A percentile compares a stretch with the other conserved stretches of the same genome.
phyloP scores from a whole-genome alignment of 2,329 filamentous ascomycete genomes.

The Fusarium nanum region DNA sequence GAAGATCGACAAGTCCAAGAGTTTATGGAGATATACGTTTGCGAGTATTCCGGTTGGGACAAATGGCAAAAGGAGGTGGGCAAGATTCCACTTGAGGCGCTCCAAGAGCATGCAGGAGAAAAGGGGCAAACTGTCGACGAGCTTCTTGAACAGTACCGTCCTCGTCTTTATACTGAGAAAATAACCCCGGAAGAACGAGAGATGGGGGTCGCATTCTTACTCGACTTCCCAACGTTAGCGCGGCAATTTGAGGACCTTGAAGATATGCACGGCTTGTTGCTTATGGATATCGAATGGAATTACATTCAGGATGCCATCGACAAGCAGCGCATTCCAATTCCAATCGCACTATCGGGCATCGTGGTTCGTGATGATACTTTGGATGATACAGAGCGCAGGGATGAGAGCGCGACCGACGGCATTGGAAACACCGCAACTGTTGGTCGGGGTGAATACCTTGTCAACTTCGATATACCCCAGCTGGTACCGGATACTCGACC shows the following conservation, averaged over 20 bases:
- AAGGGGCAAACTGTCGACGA: conserved; percentile 14
- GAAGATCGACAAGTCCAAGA: conserved; percentile 33
- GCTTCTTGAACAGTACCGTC: conserved; percentile 36
- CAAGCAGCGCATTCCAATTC: conserved; percentile 14
- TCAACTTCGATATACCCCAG: neutral
- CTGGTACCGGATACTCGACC: neutral
- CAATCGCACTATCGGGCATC: neutral
- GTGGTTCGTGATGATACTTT: neutral
- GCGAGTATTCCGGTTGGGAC: conserved; percentile 34
- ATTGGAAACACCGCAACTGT: neutral
- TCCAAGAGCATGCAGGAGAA: conserved; percentile 20
- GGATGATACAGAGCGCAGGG: neutral
- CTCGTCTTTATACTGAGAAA: conserved; percentile 42
- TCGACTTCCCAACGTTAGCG: neutral
- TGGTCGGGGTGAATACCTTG: neutral
- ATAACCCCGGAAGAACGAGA: conserved; percentile 32
- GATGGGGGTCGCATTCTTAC: conserved; percentile 36
- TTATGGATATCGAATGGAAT: conserved; percentile 41
- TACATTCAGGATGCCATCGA: conserved; percentile 43
- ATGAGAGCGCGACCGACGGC: neutral
- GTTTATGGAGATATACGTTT: conserved; percentile 42
- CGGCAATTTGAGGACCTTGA: conserved; percentile 30
- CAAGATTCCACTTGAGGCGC: conserved; percentile 18
- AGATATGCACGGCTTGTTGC: conserved; percentile 39
- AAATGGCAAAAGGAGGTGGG: conserved; percentile 32